Conservation (phyloP, 768 basidiomycete genomes). For the Lactarius vividus region DNA sequence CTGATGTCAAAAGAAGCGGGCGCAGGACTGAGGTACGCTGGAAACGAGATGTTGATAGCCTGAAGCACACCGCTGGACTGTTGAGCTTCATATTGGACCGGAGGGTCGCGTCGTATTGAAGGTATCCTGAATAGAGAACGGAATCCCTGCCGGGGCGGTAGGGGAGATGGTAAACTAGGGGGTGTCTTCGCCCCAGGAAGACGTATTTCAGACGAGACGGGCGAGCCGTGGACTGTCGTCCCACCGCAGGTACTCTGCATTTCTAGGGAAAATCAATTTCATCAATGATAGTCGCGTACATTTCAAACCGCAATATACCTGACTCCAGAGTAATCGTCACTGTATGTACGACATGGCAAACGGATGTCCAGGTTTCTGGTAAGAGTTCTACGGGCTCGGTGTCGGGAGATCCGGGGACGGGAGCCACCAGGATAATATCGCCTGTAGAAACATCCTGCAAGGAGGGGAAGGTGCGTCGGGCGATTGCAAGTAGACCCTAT, state of each 20-base stretch:
- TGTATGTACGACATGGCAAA: not conserved
- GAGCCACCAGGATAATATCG: constrained; percentile 2
- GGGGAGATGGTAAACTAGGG: not conserved
- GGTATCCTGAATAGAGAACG: not conserved
- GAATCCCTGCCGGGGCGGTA: not conserved
- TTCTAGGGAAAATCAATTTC: not conserved
- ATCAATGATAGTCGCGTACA: not conserved
- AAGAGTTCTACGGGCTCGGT: constrained; percentile 7
- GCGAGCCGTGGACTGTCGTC: not conserved
- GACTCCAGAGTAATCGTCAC: constrained; percentile 11
- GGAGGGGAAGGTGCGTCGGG: not conserved
- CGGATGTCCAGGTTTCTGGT: not conserved
- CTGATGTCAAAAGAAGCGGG: not conserved
- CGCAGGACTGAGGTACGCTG: not conserved
- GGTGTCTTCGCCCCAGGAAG: not conserved
- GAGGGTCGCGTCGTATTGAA: not conserved
- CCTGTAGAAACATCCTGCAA: not conserved
- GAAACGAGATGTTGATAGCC: not conserved
- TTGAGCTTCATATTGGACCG: not conserved
- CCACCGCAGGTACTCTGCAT: not conserved
- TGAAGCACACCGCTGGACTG: not conserved
- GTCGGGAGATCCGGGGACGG: not conserved
- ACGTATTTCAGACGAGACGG: not conserved
- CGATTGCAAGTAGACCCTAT: constrained; percentile 4
- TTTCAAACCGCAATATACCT: not conserved